Base-by-base conservation (phyloP, 805 yeast species). In the Candida methanosorbosa region DNA sequence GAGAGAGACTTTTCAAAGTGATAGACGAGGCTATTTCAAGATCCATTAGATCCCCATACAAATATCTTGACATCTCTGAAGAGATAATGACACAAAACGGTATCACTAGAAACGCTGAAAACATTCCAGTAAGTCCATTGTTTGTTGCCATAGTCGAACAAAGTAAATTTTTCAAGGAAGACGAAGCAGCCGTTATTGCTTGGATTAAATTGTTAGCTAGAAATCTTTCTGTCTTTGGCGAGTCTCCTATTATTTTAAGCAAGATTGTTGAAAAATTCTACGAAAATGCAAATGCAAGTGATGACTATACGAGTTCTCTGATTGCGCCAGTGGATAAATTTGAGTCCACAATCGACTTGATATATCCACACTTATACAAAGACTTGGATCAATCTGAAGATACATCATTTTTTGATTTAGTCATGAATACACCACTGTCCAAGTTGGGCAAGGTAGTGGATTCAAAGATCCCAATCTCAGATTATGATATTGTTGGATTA, bases 21-120 rank as follows among this genome's bases (percentile, higher is more conserved):
- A 43, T 52, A 20, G 95, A 90, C 50, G 92, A 88, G 52, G 62
- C 85, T 0, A 66, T 86, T 21, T 65, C 85, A 1, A 69, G 96
- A 41, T 68, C 79, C 40, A 69, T 80, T 25, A 69, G 73, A 41
- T 58, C 86, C 0, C 97, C 97, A 0, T 92, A 81, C 59, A 86
- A 83, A 50, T 90, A 87, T 46, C 69, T 85, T 35, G 97, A 90
- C 50, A 41, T 54, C 34, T 65, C 75, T 29, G 48, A 30, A 21
- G 48, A 34, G 25, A 29, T 41, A 4, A 13, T 19, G 4, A 29
- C 26, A 18, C 35, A 36, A 15, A 38, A 37, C 15, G n/a, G n/a
- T n/a, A n/a, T n/a, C n/a, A n/a, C n/a, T n/a, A n/a, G n/a, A n/a
- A n/a, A n/a, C n/a, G n/a, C n/a, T n/a, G 53, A 63, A 3, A 56